Percentiles rank a stretch among this genome's conserved stretches.
Conservation (phyloP, 2,329 filamentous ascomycete genomes). For the Xylariales sp. region DNA sequence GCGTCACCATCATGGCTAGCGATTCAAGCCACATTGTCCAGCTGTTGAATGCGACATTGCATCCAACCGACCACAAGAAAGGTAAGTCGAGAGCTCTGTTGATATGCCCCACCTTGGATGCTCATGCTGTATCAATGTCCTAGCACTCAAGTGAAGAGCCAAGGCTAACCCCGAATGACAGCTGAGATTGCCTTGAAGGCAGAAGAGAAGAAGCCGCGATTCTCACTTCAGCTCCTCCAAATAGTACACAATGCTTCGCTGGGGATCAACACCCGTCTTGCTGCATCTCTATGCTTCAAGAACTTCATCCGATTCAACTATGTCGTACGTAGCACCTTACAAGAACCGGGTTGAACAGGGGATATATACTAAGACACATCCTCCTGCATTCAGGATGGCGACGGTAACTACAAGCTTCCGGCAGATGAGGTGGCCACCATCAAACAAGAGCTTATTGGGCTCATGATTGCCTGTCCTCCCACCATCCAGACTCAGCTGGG, state of each 20-base stretch:
- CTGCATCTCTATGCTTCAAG: constrained; percentile 93
- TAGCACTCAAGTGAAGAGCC: too few relatives aligned
- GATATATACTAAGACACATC: too few relatives aligned
- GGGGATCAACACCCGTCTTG: constrained; percentile 74
- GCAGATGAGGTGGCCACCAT: constrained; percentile 80
- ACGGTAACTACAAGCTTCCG: constrained; percentile 87
- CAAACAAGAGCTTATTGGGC: constrained; percentile 89
- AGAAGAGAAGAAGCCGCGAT: constrained; percentile 79
- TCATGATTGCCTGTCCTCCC: constrained; percentile 90
- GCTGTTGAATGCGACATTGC: constrained; percentile 85
- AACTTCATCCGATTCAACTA: constrained; percentile 96
- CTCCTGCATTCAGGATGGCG: constrained; percentile 63
- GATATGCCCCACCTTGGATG: constrained; percentile 6
- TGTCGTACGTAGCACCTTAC: constrained; percentile 57
- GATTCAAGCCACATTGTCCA: constrained; percentile 63
- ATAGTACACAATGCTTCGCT: constrained; percentile 76
- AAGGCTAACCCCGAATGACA: too few relatives aligned
- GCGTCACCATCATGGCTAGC: constrained; percentile 44
- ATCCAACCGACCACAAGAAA: constrained; percentile 83
- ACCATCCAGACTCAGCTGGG: constrained; percentile 90
- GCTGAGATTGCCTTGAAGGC: constrained; percentile 76
- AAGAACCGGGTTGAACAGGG: too few relatives aligned
- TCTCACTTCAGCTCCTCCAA: constrained; percentile 82
- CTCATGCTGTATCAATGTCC: constrained; percentile 22
- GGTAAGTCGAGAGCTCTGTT: constrained; percentile 46